Percentiles rank a stretch among this genome's conserved stretches.
phyloP scores from a whole-genome alignment of 2,329 filamentous ascomycete genomes.

The Geosmithia putterillii region DNA sequence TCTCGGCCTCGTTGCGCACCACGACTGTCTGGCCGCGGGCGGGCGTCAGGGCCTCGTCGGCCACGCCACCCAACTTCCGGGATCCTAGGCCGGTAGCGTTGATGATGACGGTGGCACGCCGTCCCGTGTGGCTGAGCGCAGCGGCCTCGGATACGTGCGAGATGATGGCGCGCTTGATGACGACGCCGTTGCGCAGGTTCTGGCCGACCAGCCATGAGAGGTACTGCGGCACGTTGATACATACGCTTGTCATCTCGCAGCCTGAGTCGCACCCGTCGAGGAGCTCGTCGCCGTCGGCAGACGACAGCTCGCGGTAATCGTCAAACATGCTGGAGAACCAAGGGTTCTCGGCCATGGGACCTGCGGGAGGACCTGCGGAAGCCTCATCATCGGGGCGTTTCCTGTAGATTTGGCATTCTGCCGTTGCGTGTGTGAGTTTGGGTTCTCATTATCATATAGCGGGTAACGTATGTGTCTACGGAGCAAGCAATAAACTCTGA shows the following conservation, averaged over 20 bases:
- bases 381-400: slow-evolving; percentile 47
- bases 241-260: slow-evolving; percentile 62
- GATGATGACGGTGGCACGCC: slow-evolving; percentile 48
- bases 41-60: slow-evolving; percentile 60
- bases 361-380: slow-evolving; percentile 35
- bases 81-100: slow-evolving; percentile 79
- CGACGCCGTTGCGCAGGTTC: slow-evolving; percentile 60
- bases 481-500: no score
- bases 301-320: slow-evolving; percentile 53
- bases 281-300: slow-evolving; percentile 33
- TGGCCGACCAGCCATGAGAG: slow-evolving; percentile 75
- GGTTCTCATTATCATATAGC: no score
- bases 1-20: slow-evolving; percentile 63
- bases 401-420: slow-evolving; percentile 36
- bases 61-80: slow-evolving; percentile 66
- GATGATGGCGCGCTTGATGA: slow-evolving; percentile 50
- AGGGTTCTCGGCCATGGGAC: slow-evolving; percentile 50
- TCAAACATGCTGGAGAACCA: slow-evolving; percentile 65
- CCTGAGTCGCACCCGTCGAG: slow-evolving; percentile 46
- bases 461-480: no score
- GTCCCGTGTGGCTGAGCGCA: slow-evolving; percentile 34
- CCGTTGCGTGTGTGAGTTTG: neutral
- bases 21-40: slow-evolving; percentile 74
- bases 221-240: slow-evolving; percentile 84
- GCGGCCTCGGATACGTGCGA: slow-evolving; percentile 45